phyloP scores from a whole-genome alignment of 23 red algal species.

The Cyanidiococcus yangmingshanensis region DNA sequence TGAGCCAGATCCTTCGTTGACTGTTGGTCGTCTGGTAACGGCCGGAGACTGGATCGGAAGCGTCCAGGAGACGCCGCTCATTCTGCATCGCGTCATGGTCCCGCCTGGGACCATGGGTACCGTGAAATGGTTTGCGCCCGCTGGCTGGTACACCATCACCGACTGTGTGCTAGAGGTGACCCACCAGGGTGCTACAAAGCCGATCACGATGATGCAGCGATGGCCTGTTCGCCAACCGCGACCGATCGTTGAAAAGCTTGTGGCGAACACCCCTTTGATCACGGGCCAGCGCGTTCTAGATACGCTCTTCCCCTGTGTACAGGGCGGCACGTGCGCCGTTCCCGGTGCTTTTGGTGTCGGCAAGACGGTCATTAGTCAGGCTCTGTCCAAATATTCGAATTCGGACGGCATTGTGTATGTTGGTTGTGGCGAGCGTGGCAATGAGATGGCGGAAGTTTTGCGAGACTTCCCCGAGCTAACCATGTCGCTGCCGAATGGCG shows the following conservation, averaged over 20 bases:
- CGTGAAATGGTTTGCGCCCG: slow-evolving; percentile 60
- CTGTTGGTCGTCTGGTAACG: slow-evolving; percentile 59
- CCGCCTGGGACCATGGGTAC: slow-evolving; percentile 78
- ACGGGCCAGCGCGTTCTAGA: slow-evolving; percentile 95
- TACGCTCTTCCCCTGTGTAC: slow-evolving; percentile 93
- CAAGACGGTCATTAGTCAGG: slow-evolving; percentile 97
- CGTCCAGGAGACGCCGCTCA: slow-evolving; percentile 69
- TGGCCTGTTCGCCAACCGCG: slow-evolving; percentile 95
- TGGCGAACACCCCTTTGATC: slow-evolving; percentile 70
- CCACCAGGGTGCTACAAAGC: slow-evolving; percentile 55
- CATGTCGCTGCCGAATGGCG: slow-evolving; percentile 55
- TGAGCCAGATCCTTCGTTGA: slow-evolving; percentile 45
- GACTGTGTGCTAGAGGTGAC: slow-evolving; percentile 70
- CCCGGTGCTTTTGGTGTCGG: slow-evolving; percentile 96
- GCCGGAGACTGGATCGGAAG: slow-evolving; percentile 72
- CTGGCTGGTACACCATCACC: slow-evolving; percentile 83
- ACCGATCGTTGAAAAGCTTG: slow-evolving; percentile 84
- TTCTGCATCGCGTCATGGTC: slow-evolving; percentile 84
- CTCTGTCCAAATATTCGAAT: slow-evolving; percentile 93
- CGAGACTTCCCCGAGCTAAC: slow-evolving; percentile 95
- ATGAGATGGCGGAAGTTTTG: slow-evolving; percentile 99
- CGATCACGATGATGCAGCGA: slow-evolving; percentile 77
- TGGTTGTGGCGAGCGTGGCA: slow-evolving; percentile 96
- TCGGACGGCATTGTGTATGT: slow-evolving; percentile 99
- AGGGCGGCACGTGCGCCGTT: slow-evolving; percentile 96